These are phyloP conservation scores for Hyparrhenia diplandra DNA, from an alignment of 176 grass and related monocot genomes.

Conservation along the genomic window DNA sequence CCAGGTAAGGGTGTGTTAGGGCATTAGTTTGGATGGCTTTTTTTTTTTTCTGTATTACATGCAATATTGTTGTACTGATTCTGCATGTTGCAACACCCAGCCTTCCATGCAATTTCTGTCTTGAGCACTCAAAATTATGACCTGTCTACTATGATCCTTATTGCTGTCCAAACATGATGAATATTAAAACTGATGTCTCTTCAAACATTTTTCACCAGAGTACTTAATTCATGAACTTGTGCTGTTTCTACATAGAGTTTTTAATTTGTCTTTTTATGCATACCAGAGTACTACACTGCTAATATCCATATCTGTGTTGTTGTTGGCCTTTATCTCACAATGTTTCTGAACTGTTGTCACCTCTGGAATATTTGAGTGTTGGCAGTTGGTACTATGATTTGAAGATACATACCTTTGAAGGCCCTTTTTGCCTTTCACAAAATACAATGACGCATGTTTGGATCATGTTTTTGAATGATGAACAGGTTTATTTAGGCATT, in stretches of 20 bases:
- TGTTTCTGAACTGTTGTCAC: neutral
- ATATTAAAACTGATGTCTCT: neutral
- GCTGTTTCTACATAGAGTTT: neutral
- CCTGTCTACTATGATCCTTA: neutral
- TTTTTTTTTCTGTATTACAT: slow-evolving; percentile 16
- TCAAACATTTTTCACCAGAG: neutral
- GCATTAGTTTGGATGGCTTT: neutral
- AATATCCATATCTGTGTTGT: neutral
- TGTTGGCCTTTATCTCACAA: neutral
- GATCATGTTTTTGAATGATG: neutral
- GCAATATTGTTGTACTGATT: neutral
- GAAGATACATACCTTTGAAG: neutral
- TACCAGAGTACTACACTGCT: too few relatives aligned
- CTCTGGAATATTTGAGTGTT: neutral
- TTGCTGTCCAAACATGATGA: neutral
- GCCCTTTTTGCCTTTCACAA: neutral
- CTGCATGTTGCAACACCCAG: neutral
- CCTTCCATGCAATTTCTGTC: neutral
- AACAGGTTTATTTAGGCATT: neutral
- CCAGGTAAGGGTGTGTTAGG: slow-evolving; percentile 43
- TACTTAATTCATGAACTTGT: neutral
- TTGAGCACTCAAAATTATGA: neutral
- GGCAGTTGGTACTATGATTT: neutral
- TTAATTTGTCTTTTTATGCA: neutral
- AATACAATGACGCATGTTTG: neutral